Evolutionary conservation across 139 green algal genomes (phyloP), one percentile per base, ranked within the genome.

Genomic region (Chlamydomonas eustigma): DNA sequence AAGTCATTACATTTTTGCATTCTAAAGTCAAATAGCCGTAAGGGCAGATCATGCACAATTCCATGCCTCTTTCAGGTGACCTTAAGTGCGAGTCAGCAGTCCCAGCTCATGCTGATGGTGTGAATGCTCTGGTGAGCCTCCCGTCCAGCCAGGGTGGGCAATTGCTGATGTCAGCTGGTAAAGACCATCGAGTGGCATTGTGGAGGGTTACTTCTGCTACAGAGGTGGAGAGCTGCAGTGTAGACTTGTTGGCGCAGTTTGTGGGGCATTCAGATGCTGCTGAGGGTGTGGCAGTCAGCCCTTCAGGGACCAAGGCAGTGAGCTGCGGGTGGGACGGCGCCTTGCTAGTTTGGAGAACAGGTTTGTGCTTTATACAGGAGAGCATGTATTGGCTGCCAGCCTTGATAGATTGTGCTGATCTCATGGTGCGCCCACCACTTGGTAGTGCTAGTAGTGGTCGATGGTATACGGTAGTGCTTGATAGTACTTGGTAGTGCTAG

Each of bases 251-350:
- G 39, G 81, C 80, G 0, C 65, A 72, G 22, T 92, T 81, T 64
- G 39, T 66, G 30, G 89, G 89, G 0, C 90, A 96, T 73, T 81
- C 50, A 3, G 90, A 93, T 64, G 51, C 79, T 0, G 86, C 95
- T 37, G 80, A 90, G 67, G 50, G 35, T 0, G 58, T 91, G 44
- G 90, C 86, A 2, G 64, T 79, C 0, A 72, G 38, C 65, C 87
- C 85, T 25, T 81, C 70, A 33, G 85, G 85, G 3, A 31, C 44
- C 18, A 66, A 67, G 24, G 84, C 86, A 36, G 86, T 64, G 28
- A 91, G 77, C 36, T 83, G 80, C 39, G 85, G 90, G 24, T 96
- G 92, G 92, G 92, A 96, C 66, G 80, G 80, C 38, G 28, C 63
- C n/a, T 52, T 94, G 28, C 77, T 86, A 66, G 32, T 96, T 28